Evolutionary conservation across 768 basidiomycete genomes (phyloP).

Genomic region (Hydnum rufescens): DNA sequence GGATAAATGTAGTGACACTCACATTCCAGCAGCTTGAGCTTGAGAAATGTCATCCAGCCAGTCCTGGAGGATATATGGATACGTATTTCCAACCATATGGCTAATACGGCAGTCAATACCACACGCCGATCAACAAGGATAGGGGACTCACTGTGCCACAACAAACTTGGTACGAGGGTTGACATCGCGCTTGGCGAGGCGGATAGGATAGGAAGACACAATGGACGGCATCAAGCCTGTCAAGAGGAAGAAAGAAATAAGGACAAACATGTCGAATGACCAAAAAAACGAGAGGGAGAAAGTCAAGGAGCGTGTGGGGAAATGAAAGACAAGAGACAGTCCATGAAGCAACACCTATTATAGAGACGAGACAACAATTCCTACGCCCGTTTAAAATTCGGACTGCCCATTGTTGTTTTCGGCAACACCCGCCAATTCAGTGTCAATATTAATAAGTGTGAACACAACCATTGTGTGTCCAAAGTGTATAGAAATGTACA

Average conservation of each 20-base stretch:
- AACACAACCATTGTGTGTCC: neutral
- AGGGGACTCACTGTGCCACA: neutral
- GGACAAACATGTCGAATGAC: neutral
- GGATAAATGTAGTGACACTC: neutral
- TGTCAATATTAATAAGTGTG: no score
- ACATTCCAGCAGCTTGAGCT: slow-evolving; percentile 7
- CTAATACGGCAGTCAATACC: neutral
- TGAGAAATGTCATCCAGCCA: slow-evolving; percentile 10
- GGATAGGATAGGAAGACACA: neutral
- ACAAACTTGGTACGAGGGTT: neutral
- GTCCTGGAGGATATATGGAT: slow-evolving; percentile 8
- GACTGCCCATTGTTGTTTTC: no score
- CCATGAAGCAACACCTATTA: neutral
- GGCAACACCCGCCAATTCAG: no score
- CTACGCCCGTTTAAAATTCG: no score
- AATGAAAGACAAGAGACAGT: neutral
- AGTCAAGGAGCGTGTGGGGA: neutral
- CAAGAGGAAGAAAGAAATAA: neutral
- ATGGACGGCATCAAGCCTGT: neutral
- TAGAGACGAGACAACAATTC: no score
- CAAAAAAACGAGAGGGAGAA: neutral
- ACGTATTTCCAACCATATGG: slow-evolving; percentile 10
- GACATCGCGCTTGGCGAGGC: neutral
- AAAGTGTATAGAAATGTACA: neutral
- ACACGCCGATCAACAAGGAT: no score